Evolutionary conservation across 2,329 filamentous ascomycete genomes (phyloP).

Genomic region (Pestalotiopsis sp.): DNA sequence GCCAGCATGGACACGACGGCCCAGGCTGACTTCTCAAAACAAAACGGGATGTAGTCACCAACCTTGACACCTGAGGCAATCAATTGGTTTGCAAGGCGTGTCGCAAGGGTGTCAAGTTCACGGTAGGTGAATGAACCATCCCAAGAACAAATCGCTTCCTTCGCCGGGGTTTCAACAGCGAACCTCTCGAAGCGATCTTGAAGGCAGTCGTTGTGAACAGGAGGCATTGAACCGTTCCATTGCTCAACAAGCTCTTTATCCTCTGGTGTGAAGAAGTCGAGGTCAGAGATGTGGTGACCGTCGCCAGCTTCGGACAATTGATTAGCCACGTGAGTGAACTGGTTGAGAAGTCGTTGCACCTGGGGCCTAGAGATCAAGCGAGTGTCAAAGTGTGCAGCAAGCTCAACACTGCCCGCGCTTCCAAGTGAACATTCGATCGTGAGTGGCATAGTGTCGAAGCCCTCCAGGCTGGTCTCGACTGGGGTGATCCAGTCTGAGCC

Average conservation of each 20-base stretch:
- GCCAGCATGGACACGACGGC: conserved; percentile 34
- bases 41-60: conserved; percentile 35
- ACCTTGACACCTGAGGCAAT: conserved; percentile 26
- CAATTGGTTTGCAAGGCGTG: conserved; percentile 26
- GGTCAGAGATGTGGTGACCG: conserved; percentile 6
- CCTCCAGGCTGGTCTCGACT: not conserved
- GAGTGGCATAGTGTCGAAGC: conserved; percentile 11
- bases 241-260: conserved; percentile 13
- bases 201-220: not conserved
- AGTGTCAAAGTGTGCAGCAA: not conserved
- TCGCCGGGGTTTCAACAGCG: not conserved
- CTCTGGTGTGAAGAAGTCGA: conserved; percentile 16
- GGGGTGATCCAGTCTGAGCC: not conserved
- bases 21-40: conserved; percentile 39
- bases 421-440: conserved; percentile 9
- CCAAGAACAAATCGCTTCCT: conserved; percentile 27
- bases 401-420: not conserved
- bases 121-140: conserved; percentile 34
- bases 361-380: conserved; percentile 10
- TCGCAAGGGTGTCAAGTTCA: conserved; percentile 29
- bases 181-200: conserved; percentile 6
- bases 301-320: conserved; percentile 15
- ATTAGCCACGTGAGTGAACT: conserved; percentile 15
- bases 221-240: conserved; percentile 8
- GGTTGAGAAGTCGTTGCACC: conserved; percentile 14